phyloP scores from a whole-genome alignment of 805 yeast genomes.

The Lachancea nothofagi region DNA sequence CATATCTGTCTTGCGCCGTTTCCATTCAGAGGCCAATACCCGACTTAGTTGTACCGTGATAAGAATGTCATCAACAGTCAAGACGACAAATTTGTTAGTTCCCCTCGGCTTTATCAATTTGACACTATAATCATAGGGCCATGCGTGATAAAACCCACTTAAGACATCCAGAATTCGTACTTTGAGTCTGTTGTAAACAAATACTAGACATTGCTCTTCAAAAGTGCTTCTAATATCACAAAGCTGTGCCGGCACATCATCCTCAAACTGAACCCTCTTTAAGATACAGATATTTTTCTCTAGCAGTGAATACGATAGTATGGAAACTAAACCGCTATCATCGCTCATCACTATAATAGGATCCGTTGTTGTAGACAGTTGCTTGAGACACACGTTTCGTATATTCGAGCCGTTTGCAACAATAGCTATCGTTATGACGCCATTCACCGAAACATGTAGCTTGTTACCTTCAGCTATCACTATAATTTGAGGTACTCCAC shows the following conservation, averaged over 20 bases:
- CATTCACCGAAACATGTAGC: neutral
- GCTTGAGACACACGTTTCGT: neutral
- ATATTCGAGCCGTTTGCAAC: neutral
- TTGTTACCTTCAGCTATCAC: neutral
- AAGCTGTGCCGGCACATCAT: neutral
- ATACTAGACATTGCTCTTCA: neutral
- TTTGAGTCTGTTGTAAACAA: conserved; percentile 1
- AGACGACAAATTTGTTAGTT: neutral
- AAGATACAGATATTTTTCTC: neutral
- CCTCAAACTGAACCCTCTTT: neutral
- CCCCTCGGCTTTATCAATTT: neutral
- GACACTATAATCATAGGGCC: neutral
- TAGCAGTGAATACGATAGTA: neutral
- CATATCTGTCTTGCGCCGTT: neutral
- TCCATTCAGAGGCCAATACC: neutral
- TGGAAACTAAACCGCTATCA: neutral
- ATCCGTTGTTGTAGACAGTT: neutral
- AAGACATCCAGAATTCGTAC: neutral
- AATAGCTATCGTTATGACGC: neutral
- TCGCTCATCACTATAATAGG: neutral
- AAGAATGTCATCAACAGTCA: conserved; percentile 1
- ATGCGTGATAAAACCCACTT: neutral
- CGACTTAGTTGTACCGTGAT: neutral
- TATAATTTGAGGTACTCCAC: neutral
- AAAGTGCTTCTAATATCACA: neutral